phyloP scores from a whole-genome alignment of 75 land plant genomes.

The Cryptomeria japonica region DNA sequence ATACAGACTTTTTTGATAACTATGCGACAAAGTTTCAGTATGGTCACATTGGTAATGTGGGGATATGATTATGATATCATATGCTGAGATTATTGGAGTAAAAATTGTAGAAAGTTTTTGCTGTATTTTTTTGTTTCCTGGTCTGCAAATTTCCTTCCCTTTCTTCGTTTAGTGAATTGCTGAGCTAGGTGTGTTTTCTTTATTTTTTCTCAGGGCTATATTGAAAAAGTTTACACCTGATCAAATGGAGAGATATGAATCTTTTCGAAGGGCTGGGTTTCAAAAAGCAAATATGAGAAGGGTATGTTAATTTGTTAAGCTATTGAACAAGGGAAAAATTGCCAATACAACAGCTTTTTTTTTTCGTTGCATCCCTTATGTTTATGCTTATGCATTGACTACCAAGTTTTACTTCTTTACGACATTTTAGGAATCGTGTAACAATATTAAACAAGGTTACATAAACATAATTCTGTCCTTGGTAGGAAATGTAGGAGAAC shows the following conservation, averaged over 20 bases:
- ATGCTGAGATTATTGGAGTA: neutral
- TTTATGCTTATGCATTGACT: neutral
- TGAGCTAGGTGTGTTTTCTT: neutral
- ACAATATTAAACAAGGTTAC: neutral
- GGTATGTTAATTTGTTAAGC: constrained; percentile 37
- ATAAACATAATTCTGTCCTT: neutral
- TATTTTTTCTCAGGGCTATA: constrained; percentile 49
- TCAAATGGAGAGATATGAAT: constrained; percentile 95
- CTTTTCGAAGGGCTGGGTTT: constrained; percentile 90
- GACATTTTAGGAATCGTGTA: neutral
- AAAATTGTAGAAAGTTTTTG: neutral
- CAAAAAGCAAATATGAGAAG: constrained; percentile 90
- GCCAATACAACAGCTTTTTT: neutral
- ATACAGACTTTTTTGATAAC: neutral
- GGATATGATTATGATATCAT: neutral
- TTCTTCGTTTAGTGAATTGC: neutral
- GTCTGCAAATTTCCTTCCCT: neutral
- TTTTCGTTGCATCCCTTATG: neutral
- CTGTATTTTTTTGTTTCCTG: neutral
- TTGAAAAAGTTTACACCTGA: constrained; percentile 83
- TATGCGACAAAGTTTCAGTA: neutral
- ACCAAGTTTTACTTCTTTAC: neutral
- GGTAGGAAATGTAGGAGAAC: neutral
- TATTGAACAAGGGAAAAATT: neutral
- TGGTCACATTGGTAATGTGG: neutral